Base-by-base conservation (phyloP, 2,329 filamentous ascomycete species). In the Aplosporella prunicola region DNA sequence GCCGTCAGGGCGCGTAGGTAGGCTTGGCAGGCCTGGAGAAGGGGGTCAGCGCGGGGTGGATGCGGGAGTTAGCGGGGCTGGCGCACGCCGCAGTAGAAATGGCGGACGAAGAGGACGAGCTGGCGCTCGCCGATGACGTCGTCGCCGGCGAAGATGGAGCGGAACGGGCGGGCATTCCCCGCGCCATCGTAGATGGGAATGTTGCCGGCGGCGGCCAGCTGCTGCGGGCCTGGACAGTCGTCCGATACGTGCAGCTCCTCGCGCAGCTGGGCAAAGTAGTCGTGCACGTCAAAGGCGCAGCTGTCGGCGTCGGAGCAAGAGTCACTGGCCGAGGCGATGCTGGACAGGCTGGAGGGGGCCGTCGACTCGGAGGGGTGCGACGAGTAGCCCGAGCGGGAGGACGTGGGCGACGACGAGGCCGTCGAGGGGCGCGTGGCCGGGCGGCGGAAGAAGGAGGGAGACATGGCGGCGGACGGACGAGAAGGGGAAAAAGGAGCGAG, bases 11-110 rank as follows among this genome's bases (percentile, higher is more conserved):
- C 59, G 32, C 69, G 69, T 20, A 84, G 61, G 51, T 80, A 84
- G 49, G 81, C 76, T 55, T 82, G 79, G 57, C 80, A 84, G 55
- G 75, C 79, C 76, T 82, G 44, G 11, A 10, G 18, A 6, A 18
- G 24, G n/a, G 17, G 13, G 28, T 37, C 24, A 37, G 28, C n/a
- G 13, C 5, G 16, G n/a, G 23, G 14, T 7, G 18, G 15, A 15
- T 30, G 28, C 7, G 25, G 16, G 5, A 23, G 5, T 20, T 9
- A 9, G n/a, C 13, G 13, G 23, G 9, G 16, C 2, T 33, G 10
- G 33, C 51, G 41, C 43, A 58, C 56, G 27, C 59, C 58, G 46
- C 60, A 63, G 52, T 61, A 63, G 49, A 62, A 63, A 42, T 63
- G 59, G 18, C 60, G 55, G 23, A 63, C 50, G 47, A 63, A 63